Percentiles rank a stretch among this genome's conserved stretches.
Evolutionary conservation across 169 alveolate genomes (phyloP).

Genomic region (Cryptosporidium ubiquitum): DNA sequence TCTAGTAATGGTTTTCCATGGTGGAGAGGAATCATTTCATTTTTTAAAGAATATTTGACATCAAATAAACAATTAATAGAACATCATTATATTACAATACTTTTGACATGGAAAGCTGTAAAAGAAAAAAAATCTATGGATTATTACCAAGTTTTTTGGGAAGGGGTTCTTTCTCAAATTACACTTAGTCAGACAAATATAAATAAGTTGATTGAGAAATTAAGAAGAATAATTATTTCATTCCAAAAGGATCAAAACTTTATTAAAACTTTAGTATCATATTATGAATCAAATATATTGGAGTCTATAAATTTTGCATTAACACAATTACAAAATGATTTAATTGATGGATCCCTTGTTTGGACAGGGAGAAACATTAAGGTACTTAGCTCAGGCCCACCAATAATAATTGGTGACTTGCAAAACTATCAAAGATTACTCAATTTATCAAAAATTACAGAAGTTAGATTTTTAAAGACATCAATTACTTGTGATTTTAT

Average conservation of each 20-base stretch:
- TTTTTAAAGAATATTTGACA: conserved; percentile 37
- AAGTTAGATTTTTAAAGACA: conserved; percentile 46
- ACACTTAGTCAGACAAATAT: conserved; percentile 14
- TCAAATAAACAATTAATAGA: conserved; percentile 19
- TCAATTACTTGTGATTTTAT: conserved; percentile 57
- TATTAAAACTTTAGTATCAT: background rate
- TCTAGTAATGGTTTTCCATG: conserved; percentile 42
- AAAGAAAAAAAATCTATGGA: background rate
- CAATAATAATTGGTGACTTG: conserved; percentile 15
- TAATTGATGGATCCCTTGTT: conserved; percentile 55
- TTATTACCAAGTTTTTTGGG: conserved; percentile 54
- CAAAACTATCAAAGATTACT: conserved; percentile 13
- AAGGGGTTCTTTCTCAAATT: conserved; percentile 43
- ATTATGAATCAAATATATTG: conserved; percentile 50
- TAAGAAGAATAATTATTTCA: background rate
- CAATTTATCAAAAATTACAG: conserved; percentile 48
- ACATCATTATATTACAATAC: conserved; percentile 23
- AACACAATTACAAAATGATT: conserved; percentile 53
- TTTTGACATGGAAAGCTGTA: conserved; percentile 19
- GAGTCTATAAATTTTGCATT: conserved; percentile 52
- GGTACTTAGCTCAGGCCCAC: conserved; percentile 46
- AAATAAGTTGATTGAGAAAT: conserved; percentile 9
- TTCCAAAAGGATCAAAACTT: conserved; percentile 9
- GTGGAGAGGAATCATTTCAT: conserved; percentile 60
- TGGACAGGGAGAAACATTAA: conserved; percentile 72